Conservation (phyloP, 805 yeast genomes). For the Kodamaea kaohsiungensis region DNA sequence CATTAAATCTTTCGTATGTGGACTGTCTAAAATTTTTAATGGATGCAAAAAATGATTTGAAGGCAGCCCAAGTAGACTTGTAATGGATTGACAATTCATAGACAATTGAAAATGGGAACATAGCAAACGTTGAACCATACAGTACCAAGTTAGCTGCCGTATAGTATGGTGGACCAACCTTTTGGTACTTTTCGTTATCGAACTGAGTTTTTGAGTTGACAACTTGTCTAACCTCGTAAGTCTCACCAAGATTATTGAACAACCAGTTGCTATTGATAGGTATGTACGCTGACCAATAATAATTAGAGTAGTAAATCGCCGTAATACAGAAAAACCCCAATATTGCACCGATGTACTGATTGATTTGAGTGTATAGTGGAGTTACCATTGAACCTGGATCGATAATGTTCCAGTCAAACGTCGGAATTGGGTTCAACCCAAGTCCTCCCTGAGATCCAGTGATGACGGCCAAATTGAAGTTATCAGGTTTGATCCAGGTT, state of each 20-base stretch:
- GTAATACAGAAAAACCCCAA: conserved; percentile 25
- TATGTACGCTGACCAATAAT: conserved; percentile 29
- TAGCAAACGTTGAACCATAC: conserved; percentile 26
- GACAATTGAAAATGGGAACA: conserved; percentile 26
- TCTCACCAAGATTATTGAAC: conserved; percentile 26
- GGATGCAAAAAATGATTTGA: conserved; percentile 15
- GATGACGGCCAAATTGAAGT: conserved; percentile 23
- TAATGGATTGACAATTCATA: conserved; percentile 20
- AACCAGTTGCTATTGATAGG: conserved; percentile 25
- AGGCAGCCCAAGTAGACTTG: conserved; percentile 14
- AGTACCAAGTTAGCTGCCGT: conserved; percentile 22
- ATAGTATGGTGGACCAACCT: conserved; percentile 24
- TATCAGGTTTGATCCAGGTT: conserved; percentile 31
- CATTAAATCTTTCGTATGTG: conserved; percentile 33
- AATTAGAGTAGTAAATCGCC: conserved; percentile 31
- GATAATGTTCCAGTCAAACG: conserved; percentile 30
- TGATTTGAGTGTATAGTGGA: conserved; percentile 28
- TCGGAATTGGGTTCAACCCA: conserved; percentile 32
- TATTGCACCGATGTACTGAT: conserved; percentile 24
- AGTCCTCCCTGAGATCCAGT: conserved; percentile 28
- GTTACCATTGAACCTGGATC: conserved; percentile 16
- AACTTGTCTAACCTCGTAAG: conserved; percentile 18
- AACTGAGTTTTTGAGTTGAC: conserved; percentile 9
- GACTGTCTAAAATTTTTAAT: conserved; percentile 23
- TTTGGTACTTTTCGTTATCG: conserved; percentile 19